Base-by-base conservation (phyloP, 108 stramenopile species). In the Seminavis robusta region DNA sequence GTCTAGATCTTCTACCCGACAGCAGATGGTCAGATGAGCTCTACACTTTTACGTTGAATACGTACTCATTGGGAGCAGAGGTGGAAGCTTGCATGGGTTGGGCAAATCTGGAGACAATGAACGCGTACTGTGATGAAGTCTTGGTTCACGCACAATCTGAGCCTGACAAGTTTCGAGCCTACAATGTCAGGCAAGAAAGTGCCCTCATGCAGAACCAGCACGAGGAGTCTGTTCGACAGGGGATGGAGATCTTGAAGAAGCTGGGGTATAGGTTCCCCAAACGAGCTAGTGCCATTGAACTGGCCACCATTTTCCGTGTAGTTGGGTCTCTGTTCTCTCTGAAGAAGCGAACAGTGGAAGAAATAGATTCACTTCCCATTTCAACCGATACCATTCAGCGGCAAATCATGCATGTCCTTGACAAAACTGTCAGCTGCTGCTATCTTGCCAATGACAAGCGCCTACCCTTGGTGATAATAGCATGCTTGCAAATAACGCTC, bases 361-460 rank as follows among this genome's bases (percentile, higher is more conserved):
- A 32, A n/a, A n/a, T n/a, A 6, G 8, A 32, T 7, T 6, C 3
- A 2, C 38, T 23, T 40, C 24, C 37, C 25, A 25, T 23, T 4
- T 33, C 15, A 13, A 13, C 4, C 11, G 5, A 26, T 23, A 41
- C 25, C 13, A 5, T 21, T 10, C 23, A 23, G 38, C 13, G 3
- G 11, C 17, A 5, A n/a, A 9, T 2, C 21, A 19, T 2, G 31
- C 30, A 29, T 13, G 19, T 3, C 25, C 33, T 32, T 38, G 21
- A 24, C 50, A 52, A 2, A 8, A 52, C 8, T 31, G 21, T 4
- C 48, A 47, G 4, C 25, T n/a, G n/a, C n/a, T n/a, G n/a, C n/a
- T n/a, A n/a, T n/a, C n/a, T n/a, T n/a, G n/a, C n/a, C n/a, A 48
- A 20, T 23, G 49, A 52, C 26, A 11, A 2, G 5, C 61, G 45